A percentile compares a stretch with the other conserved stretches of the same genome.
phyloP scores from a whole-genome alignment of 2,329 filamentous ascomycete species.

The Aspergillus fijiensis region DNA sequence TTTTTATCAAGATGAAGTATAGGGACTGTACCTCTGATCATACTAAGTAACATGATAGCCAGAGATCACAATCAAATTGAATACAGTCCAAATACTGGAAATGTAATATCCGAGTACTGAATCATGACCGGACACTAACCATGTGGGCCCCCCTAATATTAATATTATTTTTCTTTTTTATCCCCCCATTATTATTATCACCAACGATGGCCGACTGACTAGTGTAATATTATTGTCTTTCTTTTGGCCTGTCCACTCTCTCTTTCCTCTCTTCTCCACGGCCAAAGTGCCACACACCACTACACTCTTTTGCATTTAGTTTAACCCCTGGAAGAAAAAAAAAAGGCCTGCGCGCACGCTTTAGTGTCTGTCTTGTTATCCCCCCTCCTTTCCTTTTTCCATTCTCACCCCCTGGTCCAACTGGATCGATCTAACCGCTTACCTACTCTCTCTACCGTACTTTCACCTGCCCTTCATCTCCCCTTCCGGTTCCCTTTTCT shows the following conservation, averaged over 20 bases:
- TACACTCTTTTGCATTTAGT: background rate
- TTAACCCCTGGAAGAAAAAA: background rate
- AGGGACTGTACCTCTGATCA: background rate
- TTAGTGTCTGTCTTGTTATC: conserved; percentile 9
- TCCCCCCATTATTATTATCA: background rate
- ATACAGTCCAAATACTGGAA: background rate
- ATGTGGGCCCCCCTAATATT: background rate
- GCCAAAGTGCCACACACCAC: conserved; percentile 6
- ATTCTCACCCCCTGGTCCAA: conserved; percentile 9
- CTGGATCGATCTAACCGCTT: conserved; percentile 5
- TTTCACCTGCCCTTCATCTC: conserved; percentile 19
- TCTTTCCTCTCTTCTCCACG: background rate
- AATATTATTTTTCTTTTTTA: conserved; percentile 1
- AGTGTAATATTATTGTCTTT: background rate
- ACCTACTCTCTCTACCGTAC: background rate
- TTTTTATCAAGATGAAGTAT: background rate
- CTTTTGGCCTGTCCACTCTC: conserved; percentile 7
- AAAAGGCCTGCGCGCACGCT: background rate
- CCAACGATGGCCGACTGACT: background rate
- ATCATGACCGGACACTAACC: background rate
- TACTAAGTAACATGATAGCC: background rate
- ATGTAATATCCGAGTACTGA: background rate
- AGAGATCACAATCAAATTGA: background rate
- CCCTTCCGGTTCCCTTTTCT: conserved; percentile 24
- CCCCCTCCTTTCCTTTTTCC: conserved; percentile 8